Conservation (phyloP, 257 asterid species). For the Solanum megistacrolobum region DNA sequence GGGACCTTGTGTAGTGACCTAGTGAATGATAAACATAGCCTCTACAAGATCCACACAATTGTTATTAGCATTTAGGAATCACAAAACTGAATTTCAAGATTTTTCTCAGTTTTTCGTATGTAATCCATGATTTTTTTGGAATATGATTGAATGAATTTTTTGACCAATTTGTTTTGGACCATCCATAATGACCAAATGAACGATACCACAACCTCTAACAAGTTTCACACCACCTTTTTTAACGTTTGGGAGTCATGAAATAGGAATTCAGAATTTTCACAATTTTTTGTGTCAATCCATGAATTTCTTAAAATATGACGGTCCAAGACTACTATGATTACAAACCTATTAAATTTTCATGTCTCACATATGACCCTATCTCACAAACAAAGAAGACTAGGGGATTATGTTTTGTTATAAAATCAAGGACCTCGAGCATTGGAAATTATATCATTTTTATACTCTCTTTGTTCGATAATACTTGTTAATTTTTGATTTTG, state of each 20-base stretch:
- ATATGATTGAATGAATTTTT: neutral
- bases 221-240: too few species aligned
- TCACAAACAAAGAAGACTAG: neutral
- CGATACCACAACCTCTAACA: neutral
- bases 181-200: neutral
- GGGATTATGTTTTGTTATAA: neutral
- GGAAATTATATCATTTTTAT: conserved; percentile 14
- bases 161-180: neutral
- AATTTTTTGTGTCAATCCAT: neutral
- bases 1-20: neutral
- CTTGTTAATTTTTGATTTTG: too few species aligned
- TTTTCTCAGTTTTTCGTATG: neutral
- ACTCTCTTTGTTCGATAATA: too few species aligned
- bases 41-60: neutral
- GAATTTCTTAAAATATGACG: neutral
- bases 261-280: too few species aligned
- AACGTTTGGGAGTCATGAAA: too few species aligned
- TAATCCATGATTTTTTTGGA: too few species aligned
- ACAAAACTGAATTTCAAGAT: neutral
- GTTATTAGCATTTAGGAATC: neutral
- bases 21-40: neutral
- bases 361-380: neutral
- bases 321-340: neutral
- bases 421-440: conserved; percentile 24
- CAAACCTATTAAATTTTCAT: neutral